Evolutionary conservation across 176 grass and related monocot genomes (phyloP).

Genomic region (Aegilops umbellulata): DNA sequence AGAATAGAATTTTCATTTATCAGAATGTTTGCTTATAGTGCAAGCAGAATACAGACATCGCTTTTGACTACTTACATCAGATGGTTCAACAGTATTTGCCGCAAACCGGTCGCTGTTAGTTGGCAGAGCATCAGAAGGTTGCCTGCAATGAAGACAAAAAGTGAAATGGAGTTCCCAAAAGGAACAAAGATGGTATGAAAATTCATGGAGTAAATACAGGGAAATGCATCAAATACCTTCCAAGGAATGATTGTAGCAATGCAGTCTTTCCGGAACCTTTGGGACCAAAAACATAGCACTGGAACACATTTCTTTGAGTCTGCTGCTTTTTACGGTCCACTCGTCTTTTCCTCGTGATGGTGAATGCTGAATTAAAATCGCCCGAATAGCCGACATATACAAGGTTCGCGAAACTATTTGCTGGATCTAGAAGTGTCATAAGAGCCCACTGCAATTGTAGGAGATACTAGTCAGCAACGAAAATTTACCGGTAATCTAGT

Average conservation of each 20-base stretch:
- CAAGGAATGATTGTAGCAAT: constrained; percentile 82
- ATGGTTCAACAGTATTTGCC: constrained; percentile 77
- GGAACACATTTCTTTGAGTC: constrained; percentile 69
- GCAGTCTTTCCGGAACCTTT: constrained; percentile 82
- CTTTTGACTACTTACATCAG: constrained; percentile 54
- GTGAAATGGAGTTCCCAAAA: constrained; percentile 4
- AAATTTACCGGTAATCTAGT: not conserved
- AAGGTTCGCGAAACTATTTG: constrained; percentile 78
- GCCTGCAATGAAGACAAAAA: constrained; percentile 40
- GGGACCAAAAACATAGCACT: constrained; percentile 93
- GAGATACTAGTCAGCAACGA: constrained; percentile 5
- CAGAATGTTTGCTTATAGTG: not conserved
- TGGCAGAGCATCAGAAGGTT: constrained; percentile 70
- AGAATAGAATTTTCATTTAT: not conserved
- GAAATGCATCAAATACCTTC: constrained; percentile 50
- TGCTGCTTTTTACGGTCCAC: constrained; percentile 91
- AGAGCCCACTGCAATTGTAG: constrained; percentile 80
- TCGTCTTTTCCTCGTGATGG: constrained; percentile 85
- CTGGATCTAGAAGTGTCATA: constrained; percentile 92
- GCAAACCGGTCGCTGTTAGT: constrained; percentile 62
- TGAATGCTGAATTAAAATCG: constrained; percentile 70
- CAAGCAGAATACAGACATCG: not conserved
- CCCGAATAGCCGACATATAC: constrained; percentile 87
- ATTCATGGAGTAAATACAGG: not conserved
- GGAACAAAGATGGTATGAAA: not conserved